Evolutionary conservation across 1,139 yeast genomes (phyloP).

Genomic region (Candida sojae): DNA sequence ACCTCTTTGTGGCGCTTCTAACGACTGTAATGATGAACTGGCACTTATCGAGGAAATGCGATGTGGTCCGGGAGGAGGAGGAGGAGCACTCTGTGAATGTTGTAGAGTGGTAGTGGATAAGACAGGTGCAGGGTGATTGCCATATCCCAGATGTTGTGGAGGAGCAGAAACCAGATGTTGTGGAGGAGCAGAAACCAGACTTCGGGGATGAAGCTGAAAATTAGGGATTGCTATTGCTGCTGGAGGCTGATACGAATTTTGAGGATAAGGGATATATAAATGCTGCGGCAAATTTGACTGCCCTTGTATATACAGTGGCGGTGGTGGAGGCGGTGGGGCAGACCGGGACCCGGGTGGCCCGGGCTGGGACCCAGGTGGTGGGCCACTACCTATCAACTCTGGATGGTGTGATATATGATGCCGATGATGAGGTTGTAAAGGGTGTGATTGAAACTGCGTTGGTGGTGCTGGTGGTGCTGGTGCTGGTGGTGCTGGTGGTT

Average conservation of each 20-base stretch:
- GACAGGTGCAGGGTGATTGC: not conserved
- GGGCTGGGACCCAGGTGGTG: not conserved
- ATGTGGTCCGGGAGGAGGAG: not conserved
- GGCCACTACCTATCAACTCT: not conserved
- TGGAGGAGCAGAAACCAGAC: not conserved
- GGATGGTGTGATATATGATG: constrained; percentile 6
- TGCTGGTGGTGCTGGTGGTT: not conserved
- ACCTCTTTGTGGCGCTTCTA: not conserved
- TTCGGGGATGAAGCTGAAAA: not conserved
- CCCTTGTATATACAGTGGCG: not conserved
- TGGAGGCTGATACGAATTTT: not conserved
- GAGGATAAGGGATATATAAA: constrained; percentile 2
- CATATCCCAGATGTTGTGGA: not conserved
- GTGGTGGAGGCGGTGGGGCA: constrained; percentile 5
- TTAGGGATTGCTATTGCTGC: not conserved
- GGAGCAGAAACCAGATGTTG: not conserved
- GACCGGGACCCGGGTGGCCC: constrained; percentile 4
- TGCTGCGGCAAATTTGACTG: not conserved
- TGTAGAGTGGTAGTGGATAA: not conserved
- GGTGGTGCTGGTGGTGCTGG: not conserved
- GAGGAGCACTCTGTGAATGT: not conserved
- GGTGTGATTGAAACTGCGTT: not conserved
- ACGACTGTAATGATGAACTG: not conserved
- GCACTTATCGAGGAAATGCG: not conserved
- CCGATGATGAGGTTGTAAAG: not conserved